These are phyloP conservation scores for Physcomitrium patens DNA, from an alignment of 225 moss, liverwort and hornwort species.

Conservation along the genomic window DNA sequence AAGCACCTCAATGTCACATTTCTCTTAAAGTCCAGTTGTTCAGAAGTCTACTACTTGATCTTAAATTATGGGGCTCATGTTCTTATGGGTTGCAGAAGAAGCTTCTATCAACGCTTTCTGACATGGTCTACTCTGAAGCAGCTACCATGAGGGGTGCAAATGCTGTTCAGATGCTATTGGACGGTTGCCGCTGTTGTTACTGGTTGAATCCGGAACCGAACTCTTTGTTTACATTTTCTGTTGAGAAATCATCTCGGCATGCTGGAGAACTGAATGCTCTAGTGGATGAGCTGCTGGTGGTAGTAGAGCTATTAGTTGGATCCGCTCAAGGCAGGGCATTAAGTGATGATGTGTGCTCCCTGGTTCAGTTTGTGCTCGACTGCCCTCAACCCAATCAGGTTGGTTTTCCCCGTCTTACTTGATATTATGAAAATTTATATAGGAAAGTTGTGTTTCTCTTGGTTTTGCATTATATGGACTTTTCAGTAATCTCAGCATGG, in stretches of 20 bases:
- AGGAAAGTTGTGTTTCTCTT: background rate
- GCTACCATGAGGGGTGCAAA: conserved; percentile 83
- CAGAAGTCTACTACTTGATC: conserved; percentile 75
- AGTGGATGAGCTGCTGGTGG: conserved; percentile 90
- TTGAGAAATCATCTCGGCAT: conserved; percentile 73
- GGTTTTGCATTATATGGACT: conserved; percentile 1
- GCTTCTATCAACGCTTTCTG: conserved; percentile 85
- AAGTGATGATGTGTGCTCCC: conserved; percentile 75
- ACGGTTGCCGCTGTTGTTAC: conserved; percentile 90
- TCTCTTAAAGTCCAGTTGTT: conserved; percentile 81
- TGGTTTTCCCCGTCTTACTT: conserved; percentile 19
- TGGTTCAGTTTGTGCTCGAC: conserved; percentile 90
- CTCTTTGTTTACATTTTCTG: conserved; percentile 74
- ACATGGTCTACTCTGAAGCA: conserved; percentile 87
- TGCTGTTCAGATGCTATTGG: conserved; percentile 91
- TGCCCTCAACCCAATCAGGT: conserved; percentile 96
- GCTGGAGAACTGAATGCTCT: conserved; percentile 90
- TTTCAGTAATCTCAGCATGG: background rate
- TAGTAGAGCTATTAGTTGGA: conserved; percentile 85
- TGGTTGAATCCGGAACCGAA: conserved; percentile 84
- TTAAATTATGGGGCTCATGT: conserved; percentile 89
- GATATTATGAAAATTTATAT: conserved; percentile 12
- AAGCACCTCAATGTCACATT: conserved; percentile 71
- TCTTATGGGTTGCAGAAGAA: conserved; percentile 92
- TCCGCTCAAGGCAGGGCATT: conserved; percentile 69